These are phyloP conservation scores for Candida sanyaensis DNA, from an alignment of 1,139 yeast genomes.

Conservation along the genomic window DNA sequence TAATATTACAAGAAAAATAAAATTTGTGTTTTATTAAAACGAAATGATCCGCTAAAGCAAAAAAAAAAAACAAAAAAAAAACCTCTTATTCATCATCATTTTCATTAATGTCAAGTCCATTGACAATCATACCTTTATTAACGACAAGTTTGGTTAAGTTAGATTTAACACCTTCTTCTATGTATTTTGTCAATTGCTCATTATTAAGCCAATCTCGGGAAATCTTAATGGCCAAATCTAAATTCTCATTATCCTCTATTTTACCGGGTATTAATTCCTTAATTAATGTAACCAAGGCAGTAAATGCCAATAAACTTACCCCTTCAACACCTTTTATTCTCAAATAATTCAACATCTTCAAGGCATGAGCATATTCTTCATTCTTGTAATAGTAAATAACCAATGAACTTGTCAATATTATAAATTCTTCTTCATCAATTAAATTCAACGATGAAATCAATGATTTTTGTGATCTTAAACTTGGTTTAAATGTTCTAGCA, in stretches of 20 bases:
- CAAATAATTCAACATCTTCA: slow-evolving; percentile 29
- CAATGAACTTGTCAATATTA: slow-evolving; percentile 31
- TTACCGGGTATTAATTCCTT: slow-evolving; percentile 24
- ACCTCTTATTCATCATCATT: slow-evolving; percentile 17
- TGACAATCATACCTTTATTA: slow-evolving; percentile 34
- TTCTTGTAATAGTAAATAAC: slow-evolving; percentile 25
- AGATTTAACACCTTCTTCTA: slow-evolving; percentile 27
- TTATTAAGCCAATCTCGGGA: slow-evolving; percentile 37
- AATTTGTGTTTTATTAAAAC: neutral
- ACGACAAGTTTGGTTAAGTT: slow-evolving; percentile 34
- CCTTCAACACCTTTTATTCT: slow-evolving; percentile 15
- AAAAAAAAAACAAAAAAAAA: too few relatives aligned
- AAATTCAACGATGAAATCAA: slow-evolving; percentile 35
- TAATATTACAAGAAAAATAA: neutral
- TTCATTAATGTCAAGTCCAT: slow-evolving; percentile 25
- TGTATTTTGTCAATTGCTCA: slow-evolving; percentile 17
- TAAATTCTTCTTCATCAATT: slow-evolving; percentile 36
- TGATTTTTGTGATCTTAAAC: slow-evolving; percentile 18
- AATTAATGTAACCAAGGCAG: slow-evolving; percentile 31
- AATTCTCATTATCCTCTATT: slow-evolving; percentile 22
- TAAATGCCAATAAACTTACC: slow-evolving; percentile 30
- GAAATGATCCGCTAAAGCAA: neutral
- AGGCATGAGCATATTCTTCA: slow-evolving; percentile 20
- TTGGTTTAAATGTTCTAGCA: slow-evolving; percentile 7
- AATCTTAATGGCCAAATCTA: slow-evolving; percentile 31